These are phyloP conservation scores for Tricholoma saponaceum DNA, from an alignment of 768 basidiomycete species.

Conservation along the genomic window DNA sequence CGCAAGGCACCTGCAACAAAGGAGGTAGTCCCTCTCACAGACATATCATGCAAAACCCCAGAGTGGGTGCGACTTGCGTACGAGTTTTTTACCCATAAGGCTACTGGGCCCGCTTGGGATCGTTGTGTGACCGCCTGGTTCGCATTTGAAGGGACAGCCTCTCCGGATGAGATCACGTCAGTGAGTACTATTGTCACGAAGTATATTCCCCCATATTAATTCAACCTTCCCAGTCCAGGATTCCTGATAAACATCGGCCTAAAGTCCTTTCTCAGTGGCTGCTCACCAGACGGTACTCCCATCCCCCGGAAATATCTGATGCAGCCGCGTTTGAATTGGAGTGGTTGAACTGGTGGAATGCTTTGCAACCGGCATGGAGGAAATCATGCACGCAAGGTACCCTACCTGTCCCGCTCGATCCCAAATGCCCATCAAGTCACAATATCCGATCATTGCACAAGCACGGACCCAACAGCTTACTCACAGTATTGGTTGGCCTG, in stretches of 20 bases:
- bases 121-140: not conserved
- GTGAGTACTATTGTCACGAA: not conserved
- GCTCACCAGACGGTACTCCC: not conserved
- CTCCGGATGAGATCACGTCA: not conserved
- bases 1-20: not conserved
- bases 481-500: not conserved
- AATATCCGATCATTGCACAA: too few species aligned
- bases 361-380: not conserved
- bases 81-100: not conserved
- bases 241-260: not conserved
- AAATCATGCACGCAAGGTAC: not conserved
- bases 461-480: not conserved
- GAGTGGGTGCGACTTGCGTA: not conserved
- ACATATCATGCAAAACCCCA: not conserved
- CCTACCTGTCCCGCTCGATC: not conserved
- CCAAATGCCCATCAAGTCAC: not conserved
- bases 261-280: not conserved
- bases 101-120: not conserved
- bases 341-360: not conserved
- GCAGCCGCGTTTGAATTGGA: not conserved
- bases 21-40: not conserved
- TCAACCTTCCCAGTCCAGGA: not conserved
- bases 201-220: not conserved
- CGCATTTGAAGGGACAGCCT: not conserved
- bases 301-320: too few species aligned